Base-by-base conservation (phyloP, 345 rosid genomes). In the Trapa incisa region DNA sequence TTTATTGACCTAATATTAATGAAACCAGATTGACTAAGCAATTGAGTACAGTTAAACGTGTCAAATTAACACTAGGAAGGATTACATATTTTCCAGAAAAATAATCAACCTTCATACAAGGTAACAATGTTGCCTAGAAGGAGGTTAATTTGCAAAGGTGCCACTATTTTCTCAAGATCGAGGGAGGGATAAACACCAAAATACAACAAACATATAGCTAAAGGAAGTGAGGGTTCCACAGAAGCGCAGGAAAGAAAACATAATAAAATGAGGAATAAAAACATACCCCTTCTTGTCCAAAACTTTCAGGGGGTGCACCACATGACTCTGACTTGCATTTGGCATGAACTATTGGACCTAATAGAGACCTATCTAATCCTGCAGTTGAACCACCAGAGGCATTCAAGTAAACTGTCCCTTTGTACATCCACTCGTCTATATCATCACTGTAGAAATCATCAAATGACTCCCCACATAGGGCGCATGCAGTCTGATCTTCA, bases 371-470 rank as follows among this genome's bases (percentile, higher is more conserved):
- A 80, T 87, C 97, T 84, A 85, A 64, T 73, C 87, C 87, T 65
- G 67, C 70, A 67, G 71, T 75, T 36, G 79, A 76, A 70, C 86
- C 96, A 56, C 72, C 76, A n/a, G 84, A 84, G 15, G 84, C 87
- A 84, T 95, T 91, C 89, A 87, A 79, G 87, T 95, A 95, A 57
- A 91, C 97, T 43, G 98, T 92, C 41, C 96, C 99, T 78, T 76
- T 95, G 72, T 95, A 95, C 98, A 95, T 95, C 99, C 99, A 95
- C 75, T 87, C 96, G 79, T 95, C 99, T 1, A 87, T 86, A 76
- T 95, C 98, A 61, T 95, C 99, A 65, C 98, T 95, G 74, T 84
- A 95, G 74, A 91, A 91, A 81, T 95, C 96, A 78, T 95, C 98
- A 77, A 95, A 95, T 12, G 85, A 78, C 76, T 95, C 99, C 68